Conservation (phyloP, 2,329 filamentous ascomycete species). For the Waltergamsia citrina region DNA sequence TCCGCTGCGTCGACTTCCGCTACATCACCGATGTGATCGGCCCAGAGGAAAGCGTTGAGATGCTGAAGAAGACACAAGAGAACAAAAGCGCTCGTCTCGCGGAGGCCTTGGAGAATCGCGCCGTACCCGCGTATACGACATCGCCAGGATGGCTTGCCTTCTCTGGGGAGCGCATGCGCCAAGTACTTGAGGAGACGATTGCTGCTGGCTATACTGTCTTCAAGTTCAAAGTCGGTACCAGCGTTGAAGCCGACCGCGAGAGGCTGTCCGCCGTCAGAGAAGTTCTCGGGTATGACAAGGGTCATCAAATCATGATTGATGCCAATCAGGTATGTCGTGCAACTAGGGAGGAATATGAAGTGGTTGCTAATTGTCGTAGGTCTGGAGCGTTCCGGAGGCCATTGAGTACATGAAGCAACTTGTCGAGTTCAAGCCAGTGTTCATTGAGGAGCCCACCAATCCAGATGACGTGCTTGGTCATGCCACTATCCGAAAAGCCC, state of each 20-base stretch:
- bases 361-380: constrained; percentile 11
- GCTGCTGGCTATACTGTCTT: constrained; percentile 73
- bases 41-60: constrained; percentile 66
- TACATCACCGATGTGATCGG: constrained; percentile 91
- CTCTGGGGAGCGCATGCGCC: constrained; percentile 76
- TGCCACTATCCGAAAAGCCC: constrained; percentile 72
- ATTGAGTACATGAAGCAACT: constrained; percentile 80
- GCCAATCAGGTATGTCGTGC: constrained; percentile 56
- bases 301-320: constrained; percentile 84
- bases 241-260: constrained; percentile 60
- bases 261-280: constrained; percentile 66
- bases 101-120: constrained; percentile 63
- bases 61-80: constrained; percentile 56
- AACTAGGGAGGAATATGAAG: background rate
- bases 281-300: constrained; percentile 72
- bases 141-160: constrained; percentile 87
- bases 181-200: constrained; percentile 65
- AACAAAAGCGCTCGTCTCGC: constrained; percentile 63
- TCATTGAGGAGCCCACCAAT: constrained; percentile 89
- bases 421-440: constrained; percentile 79
- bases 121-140: constrained; percentile 86
- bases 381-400: constrained; percentile 85
- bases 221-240: constrained; percentile 80
- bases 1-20: constrained; percentile 82
- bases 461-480: constrained; percentile 87